Conservation (phyloP, 352 stramenopile genomes). For the Globisporangium echinulatum region DNA sequence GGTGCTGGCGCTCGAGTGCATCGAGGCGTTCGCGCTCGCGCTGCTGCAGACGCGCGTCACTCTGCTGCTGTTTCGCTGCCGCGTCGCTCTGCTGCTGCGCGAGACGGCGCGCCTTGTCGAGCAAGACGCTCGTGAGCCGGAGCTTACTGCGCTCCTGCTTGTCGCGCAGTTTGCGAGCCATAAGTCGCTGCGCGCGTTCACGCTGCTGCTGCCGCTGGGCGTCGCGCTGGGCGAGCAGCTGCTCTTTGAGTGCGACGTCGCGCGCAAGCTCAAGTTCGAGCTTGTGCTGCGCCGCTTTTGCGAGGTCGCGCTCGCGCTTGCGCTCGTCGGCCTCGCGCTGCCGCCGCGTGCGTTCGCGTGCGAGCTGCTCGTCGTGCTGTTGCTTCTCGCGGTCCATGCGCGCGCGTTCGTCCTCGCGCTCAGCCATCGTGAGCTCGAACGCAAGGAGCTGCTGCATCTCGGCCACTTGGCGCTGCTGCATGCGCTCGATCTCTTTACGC, state of each 20-base stretch:
- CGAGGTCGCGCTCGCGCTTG: constrained; percentile 37
- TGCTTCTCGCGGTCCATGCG: constrained; percentile 42
- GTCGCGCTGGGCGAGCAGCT: constrained; percentile 47
- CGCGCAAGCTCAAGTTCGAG: constrained; percentile 38
- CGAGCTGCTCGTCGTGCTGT: constrained; percentile 33
- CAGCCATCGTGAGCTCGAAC: constrained; percentile 60
- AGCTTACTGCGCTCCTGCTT: constrained; percentile 69
- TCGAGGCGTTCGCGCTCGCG: constrained; percentile 14
- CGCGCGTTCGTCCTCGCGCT: constrained; percentile 46
- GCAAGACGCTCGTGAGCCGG: constrained; percentile 49
- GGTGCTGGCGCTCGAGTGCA: constrained; percentile 28
- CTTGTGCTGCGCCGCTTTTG: constrained; percentile 42
- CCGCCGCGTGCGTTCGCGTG: constrained; percentile 27
- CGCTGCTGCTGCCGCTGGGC: constrained; percentile 34
- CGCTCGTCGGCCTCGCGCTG: constrained; percentile 54
- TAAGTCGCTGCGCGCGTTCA: constrained; percentile 34
- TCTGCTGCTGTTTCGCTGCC: constrained; percentile 55
- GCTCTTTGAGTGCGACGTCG: constrained; percentile 30
- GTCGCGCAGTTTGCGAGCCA: constrained; percentile 33
- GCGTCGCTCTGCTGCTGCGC: constrained; percentile 40
- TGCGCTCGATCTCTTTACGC: constrained; percentile 62
- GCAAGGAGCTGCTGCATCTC: constrained; percentile 71
- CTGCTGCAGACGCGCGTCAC: constrained; percentile 56
- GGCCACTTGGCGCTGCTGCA: constrained; percentile 50
- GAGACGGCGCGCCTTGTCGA: constrained; percentile 50